Percentiles rank a stretch among this genome's conserved stretches.
Evolutionary conservation across 495 filamentous ascomycete genomes (phyloP).

Genomic region (Penicillium atrosanguineum): DNA sequence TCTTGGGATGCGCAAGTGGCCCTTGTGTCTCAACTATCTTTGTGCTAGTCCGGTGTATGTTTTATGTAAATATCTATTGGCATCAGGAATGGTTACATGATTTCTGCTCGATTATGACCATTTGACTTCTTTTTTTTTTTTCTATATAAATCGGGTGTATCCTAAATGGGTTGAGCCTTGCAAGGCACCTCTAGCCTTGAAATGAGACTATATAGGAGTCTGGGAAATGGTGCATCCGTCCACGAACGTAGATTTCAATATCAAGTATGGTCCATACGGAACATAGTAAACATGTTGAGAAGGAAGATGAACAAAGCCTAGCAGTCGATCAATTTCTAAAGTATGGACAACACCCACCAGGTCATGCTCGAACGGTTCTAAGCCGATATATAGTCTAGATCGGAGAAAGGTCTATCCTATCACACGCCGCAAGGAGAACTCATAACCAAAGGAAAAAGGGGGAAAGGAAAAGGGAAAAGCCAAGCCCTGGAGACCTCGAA

Average conservation of each 20-base stretch:
- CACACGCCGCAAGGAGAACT: conserved; percentile 1
- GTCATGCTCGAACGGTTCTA: neutral
- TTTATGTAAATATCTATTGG: conserved; percentile 48
- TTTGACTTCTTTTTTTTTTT: neutral
- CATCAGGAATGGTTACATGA: conserved; percentile 39
- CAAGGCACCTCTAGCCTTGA: neutral
- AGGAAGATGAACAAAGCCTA: neutral
- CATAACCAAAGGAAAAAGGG: neutral
- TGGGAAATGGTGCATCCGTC: neutral
- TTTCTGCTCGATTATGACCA: conserved; percentile 18
- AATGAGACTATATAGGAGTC: neutral
- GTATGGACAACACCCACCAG: neutral
- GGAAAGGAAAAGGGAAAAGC: conserved; percentile 8
- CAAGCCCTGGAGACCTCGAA: conserved; percentile 8
- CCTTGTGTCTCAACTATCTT: conserved; percentile 22
- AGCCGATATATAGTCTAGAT: neutral
- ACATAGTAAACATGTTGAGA: neutral
- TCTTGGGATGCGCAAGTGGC: conserved; percentile 22
- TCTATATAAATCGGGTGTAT: neutral
- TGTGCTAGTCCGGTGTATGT: conserved; percentile 27
- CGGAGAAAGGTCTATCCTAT: conserved; percentile 5
- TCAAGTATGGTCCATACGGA: neutral
- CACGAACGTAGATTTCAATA: neutral
- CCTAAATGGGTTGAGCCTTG: neutral
- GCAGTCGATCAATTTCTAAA: neutral